phyloP scores from a whole-genome alignment of 192 early-diverging fungal genomes.

The Backusella mclennaniae region DNA sequence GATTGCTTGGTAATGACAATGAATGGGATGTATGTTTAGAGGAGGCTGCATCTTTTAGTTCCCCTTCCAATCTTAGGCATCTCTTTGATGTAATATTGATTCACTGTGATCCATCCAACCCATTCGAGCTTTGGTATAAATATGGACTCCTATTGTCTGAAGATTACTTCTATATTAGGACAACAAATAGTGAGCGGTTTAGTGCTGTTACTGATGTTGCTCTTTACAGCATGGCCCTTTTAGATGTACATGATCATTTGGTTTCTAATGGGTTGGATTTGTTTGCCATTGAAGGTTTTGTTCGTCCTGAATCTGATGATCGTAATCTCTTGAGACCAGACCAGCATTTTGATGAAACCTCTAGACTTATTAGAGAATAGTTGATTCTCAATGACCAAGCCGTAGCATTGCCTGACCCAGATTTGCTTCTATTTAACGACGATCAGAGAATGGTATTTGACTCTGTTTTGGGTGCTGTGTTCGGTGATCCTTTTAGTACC shows the following conservation, averaged over 20 bases:
- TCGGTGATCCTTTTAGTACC: too few species aligned
- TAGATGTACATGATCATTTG: background rate
- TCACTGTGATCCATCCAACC: background rate
- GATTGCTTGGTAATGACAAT: background rate
- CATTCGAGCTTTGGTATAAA: background rate
- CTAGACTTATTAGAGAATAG: background rate
- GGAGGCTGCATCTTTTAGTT: background rate
- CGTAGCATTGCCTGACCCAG: background rate
- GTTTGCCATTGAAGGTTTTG: background rate
- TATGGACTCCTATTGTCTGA: background rate
- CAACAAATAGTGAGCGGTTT: too few species aligned
- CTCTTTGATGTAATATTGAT: background rate
- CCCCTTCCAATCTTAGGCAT: background rate
- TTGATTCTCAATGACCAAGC: background rate
- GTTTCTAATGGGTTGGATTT: background rate
- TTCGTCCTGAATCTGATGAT: background rate
- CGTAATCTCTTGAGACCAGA: background rate
- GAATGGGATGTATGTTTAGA: background rate
- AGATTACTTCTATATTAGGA: too few species aligned
- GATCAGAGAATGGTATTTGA: background rate
- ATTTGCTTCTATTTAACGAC: background rate
- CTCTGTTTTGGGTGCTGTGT: background rate
- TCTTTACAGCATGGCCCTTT: too few species aligned
- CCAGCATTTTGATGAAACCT: background rate
- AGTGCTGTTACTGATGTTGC: too few species aligned